phyloP scores from a whole-genome alignment of 495 filamentous ascomycete species.

The Neurospora sp. region DNA sequence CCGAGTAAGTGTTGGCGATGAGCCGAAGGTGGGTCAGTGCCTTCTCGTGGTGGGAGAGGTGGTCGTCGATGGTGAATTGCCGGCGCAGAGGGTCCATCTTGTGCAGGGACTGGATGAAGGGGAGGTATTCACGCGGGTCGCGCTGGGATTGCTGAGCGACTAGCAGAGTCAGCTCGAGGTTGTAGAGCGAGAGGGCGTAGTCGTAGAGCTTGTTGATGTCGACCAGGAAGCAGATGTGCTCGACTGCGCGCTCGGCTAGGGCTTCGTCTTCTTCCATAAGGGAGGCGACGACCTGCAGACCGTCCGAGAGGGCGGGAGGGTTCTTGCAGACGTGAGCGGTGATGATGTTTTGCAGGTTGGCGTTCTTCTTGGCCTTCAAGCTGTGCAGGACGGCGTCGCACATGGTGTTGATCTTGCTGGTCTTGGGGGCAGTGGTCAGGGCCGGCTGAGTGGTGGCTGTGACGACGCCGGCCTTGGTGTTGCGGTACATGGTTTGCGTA shows the following conservation, averaged over 20 bases:
- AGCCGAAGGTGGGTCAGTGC: slow-evolving; percentile 66
- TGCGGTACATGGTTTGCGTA: slow-evolving; percentile 83
- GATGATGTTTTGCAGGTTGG: slow-evolving; percentile 82
- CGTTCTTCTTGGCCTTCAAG: slow-evolving; percentile 51
- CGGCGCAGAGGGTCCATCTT: slow-evolving; percentile 56
- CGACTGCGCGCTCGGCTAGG: slow-evolving; percentile 73
- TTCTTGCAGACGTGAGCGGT: slow-evolving; percentile 90
- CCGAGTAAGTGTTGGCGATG: slow-evolving; percentile 42
- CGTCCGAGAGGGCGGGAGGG: slow-evolving; percentile 83
- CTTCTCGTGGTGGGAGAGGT: slow-evolving; percentile 64
- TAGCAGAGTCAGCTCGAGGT: slow-evolving; percentile 78
- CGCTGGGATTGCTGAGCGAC: slow-evolving; percentile 94
- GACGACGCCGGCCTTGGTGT: slow-evolving; percentile 47
- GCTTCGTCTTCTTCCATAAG: slow-evolving; percentile 57
- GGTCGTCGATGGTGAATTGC: slow-evolving; percentile 79
- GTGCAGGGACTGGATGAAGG: slow-evolving; percentile 82
- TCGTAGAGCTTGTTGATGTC: slow-evolving; percentile 92
- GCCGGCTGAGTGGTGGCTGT: slow-evolving; percentile 12
- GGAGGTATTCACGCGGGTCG: slow-evolving; percentile 91
- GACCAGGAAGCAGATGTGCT: slow-evolving; percentile 93
- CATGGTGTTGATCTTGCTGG: slow-evolving; percentile 71
- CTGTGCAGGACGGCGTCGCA: slow-evolving; percentile 74
- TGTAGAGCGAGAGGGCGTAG: slow-evolving; percentile 78
- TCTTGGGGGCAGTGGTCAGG: slow-evolving; percentile 6
- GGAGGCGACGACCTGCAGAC: slow-evolving; percentile 63